Evolutionary conservation across 495 filamentous ascomycete genomes (phyloP).

Genomic region (Xylona heveae): DNA sequence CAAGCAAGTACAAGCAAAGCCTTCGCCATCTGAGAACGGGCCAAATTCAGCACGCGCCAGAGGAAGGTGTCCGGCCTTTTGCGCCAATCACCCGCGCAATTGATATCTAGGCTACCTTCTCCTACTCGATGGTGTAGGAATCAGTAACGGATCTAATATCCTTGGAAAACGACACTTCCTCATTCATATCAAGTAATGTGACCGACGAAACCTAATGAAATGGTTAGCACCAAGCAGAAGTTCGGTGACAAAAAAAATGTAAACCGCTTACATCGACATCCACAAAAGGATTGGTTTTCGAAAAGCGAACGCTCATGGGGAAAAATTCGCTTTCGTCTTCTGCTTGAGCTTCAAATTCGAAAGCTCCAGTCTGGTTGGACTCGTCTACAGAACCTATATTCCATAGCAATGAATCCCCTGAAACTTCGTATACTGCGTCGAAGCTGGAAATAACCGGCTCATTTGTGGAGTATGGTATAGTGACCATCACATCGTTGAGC

Average conservation of each 20-base stretch:
- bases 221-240: slow-evolving; percentile 9
- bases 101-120: too few relatives aligned
- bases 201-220: slow-evolving; percentile 41
- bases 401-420: slow-evolving; percentile 87
- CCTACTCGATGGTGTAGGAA: slow-evolving; percentile 57
- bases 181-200: slow-evolving; percentile 53
- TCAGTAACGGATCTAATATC: slow-evolving; percentile 74
- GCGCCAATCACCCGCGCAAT: too few relatives aligned
- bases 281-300: slow-evolving; percentile 66
- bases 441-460: slow-evolving; percentile 83
- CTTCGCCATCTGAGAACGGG: too few relatives aligned
- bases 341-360: slow-evolving; percentile 83
- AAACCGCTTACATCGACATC: slow-evolving; percentile 76
- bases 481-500: slow-evolving; percentile 65
- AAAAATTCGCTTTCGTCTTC: slow-evolving; percentile 81
- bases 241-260: too few relatives aligned
- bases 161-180: slow-evolving; percentile 72
- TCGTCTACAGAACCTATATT: slow-evolving; percentile 65
- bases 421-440: slow-evolving; percentile 84
- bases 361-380: slow-evolving; percentile 58
- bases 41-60: too few relatives aligned
- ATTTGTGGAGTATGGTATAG: slow-evolving; percentile 60
- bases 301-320: slow-evolving; percentile 84
- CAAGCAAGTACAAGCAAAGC: too few relatives aligned
- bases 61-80: too few relatives aligned